Evolutionary conservation across 805 yeast species (phyloP), one percentile per base, ranked within the genome.

Genomic region (Ogataea pilisensis): DNA sequence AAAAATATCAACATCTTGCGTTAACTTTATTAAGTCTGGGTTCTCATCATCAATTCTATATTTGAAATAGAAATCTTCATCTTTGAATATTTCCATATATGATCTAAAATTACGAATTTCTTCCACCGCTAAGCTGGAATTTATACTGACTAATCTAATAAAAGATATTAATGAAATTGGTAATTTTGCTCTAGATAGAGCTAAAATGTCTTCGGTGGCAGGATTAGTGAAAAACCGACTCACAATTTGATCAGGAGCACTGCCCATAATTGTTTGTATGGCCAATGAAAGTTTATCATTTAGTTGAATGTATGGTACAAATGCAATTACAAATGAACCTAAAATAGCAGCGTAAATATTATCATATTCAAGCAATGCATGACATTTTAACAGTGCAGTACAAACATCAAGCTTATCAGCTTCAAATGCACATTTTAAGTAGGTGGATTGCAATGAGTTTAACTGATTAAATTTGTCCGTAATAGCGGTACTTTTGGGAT

Each of bases 111-210:
- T 66, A 12, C 69, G 62, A 48, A 89, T 66, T 46, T 83, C 85
- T 40, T 73, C 75, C 43, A 74, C 67, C 0, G 95, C 93, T 53
- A 82, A 75, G 29, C 74, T 75, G 0, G 83, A 79, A 50, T 85
- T 84, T 22, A 80, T 72, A 8, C 82, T 66, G 12, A 82, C 68
- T 11, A 87, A 50, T 39, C 77, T 71, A 30, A 88, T 60, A 43
- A 81, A 79, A 1, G 91, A 81, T 2, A 72, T 58, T 14, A 86
- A 58, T 2, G 78, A 63, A 2, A 72, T 55, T 0, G 98, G 98
- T 45, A 86, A 74, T 54, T 90, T 88, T 0, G 93, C 82, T 45
- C 82, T 71, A 1, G 86, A 64, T 21, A 87, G 56, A 13, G 75
- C 65, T 24, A 81, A 53, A 4, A 72, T 56, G 37, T 70, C 68